Evolutionary conservation across 306 rosid genomes (phyloP).

Genomic region (Castanea mollissima): DNA sequence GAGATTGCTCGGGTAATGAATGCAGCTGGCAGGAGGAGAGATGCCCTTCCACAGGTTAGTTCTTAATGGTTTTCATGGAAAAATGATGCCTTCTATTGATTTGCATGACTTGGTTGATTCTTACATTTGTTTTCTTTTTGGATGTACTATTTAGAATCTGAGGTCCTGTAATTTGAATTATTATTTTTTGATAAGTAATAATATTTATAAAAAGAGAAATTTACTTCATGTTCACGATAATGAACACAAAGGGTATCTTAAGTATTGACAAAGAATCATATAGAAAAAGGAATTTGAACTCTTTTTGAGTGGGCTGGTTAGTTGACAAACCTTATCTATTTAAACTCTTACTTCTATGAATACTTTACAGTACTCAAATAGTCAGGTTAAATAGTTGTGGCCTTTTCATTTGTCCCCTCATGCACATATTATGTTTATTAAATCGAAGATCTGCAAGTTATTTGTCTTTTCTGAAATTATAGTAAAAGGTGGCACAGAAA

Average conservation of each 20-base stretch:
- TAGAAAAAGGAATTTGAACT: neutral
- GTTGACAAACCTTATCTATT: neutral
- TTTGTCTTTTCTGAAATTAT: no score
- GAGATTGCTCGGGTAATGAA: slow-evolving; percentile 98
- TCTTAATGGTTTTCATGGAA: neutral
- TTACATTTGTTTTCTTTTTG: neutral
- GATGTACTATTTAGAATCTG: neutral
- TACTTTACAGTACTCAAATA: neutral
- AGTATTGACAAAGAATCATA: no score
- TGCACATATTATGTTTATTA: no score
- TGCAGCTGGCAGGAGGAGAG: slow-evolving; percentile 93
- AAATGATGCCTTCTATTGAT: neutral
- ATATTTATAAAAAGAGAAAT: no score
- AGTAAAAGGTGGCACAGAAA: no score
- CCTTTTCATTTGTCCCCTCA: neutral
- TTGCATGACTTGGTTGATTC: neutral
- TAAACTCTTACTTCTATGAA: neutral
- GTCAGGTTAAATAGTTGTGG: neutral
- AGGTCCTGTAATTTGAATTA: neutral
- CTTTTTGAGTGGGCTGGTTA: neutral
- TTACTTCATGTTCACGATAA: no score
- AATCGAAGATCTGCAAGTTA: no score
- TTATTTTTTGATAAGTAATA: neutral
- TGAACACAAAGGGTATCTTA: no score
- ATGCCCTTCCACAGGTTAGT: slow-evolving; percentile 94